A percentile compares a stretch with the other conserved stretches of the same genome.
phyloP scores from a whole-genome alignment of 2,329 filamentous ascomycete genomes.

The Cercospora zeina region DNA sequence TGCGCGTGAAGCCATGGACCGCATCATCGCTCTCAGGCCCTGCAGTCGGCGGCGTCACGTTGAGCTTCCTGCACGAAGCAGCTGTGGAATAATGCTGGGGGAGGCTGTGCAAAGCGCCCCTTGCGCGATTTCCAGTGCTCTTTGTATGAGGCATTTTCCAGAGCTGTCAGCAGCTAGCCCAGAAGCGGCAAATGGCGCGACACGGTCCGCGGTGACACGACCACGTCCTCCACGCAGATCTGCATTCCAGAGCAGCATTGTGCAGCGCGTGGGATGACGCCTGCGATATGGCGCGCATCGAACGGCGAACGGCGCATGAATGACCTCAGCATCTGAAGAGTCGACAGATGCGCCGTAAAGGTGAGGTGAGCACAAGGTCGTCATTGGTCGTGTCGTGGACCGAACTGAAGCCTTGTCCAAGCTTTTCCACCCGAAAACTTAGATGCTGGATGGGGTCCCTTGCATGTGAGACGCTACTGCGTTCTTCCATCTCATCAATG shows the following conservation, averaged over 20 bases:
- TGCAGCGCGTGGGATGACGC: not conserved
- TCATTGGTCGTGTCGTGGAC: not conserved
- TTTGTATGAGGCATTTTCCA: conserved; percentile 21
- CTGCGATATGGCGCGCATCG: not conserved
- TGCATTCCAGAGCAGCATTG: not conserved
- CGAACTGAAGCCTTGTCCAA: not conserved
- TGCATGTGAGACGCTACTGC: not conserved
- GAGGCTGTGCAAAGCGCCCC: conserved; percentile 2
- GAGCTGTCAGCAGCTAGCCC: conserved; percentile 8
- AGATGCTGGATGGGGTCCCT: not conserved
- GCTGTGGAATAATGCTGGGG: conserved; percentile 12
- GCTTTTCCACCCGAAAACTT: conserved; percentile 3
- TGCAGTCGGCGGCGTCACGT: not conserved
- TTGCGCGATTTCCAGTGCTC: conserved; percentile 17
- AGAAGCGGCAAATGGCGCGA: conserved; percentile 7
- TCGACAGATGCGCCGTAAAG: not conserved
- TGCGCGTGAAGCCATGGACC: conserved; percentile 4
- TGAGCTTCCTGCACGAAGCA: not conserved
- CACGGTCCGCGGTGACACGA: not conserved
- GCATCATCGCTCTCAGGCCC: conserved; percentile 4
- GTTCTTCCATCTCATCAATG: too few species aligned
- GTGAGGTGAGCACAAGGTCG: not conserved
- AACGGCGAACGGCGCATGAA: not conserved
- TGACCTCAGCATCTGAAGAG: not conserved
- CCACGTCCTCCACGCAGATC: not conserved